A percentile compares a stretch with the other conserved stretches of the same genome.
Evolutionary conservation across 495 filamentous ascomycete species (phyloP).

Genomic region (Clohesyomyces aquaticus): DNA sequence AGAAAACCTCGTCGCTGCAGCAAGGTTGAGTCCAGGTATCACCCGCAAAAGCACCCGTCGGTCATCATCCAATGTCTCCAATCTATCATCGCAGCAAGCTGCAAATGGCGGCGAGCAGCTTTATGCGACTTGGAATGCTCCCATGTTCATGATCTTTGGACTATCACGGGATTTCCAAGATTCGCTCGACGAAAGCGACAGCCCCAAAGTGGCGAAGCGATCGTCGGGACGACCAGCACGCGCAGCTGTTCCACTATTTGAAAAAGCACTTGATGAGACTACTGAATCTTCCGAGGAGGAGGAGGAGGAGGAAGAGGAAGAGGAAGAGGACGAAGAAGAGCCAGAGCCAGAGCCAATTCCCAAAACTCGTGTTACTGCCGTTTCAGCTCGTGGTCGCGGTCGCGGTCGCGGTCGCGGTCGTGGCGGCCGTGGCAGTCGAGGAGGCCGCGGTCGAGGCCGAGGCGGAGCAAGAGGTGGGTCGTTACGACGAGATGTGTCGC

Average conservation of each 20-base stretch:
- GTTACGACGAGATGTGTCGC: slow-evolving; percentile 12
- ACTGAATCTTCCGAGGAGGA: neutral
- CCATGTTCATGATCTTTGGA: slow-evolving; percentile 27
- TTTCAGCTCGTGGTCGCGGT: slow-evolving; percentile 9
- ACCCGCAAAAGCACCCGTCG: slow-evolving; percentile 28
- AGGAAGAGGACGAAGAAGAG: slow-evolving; percentile 18
- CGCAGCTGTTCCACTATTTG: neutral
- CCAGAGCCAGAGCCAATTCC: neutral
- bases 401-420: slow-evolving; percentile 22
- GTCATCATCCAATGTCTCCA: slow-evolving; percentile 33
- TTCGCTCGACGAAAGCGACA: neutral
- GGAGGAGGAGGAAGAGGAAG: slow-evolving; percentile 1
- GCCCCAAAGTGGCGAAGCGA: too few relatives aligned
- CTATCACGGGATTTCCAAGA: slow-evolving; percentile 26
- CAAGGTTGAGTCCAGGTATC: slow-evolving; percentile 10
- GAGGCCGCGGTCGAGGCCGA: slow-evolving; percentile 28
- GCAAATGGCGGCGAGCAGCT: neutral
- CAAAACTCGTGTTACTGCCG: slow-evolving; percentile 1
- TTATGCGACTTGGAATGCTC: slow-evolving; percentile 16
- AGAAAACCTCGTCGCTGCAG: slow-evolving; percentile 20
- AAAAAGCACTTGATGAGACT: too few relatives aligned
- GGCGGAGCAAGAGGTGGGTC: slow-evolving; percentile 19
- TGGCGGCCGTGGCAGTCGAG: slow-evolving; percentile 18
- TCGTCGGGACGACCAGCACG: neutral
- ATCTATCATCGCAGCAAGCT: slow-evolving; percentile 12